Percentiles rank a stretch among this genome's conserved stretches.
These are phyloP conservation scores for Lecanoromycetidae sp. DNA, from an alignment of 2,329 filamentous ascomycete genomes.

Conservation along the genomic window DNA sequence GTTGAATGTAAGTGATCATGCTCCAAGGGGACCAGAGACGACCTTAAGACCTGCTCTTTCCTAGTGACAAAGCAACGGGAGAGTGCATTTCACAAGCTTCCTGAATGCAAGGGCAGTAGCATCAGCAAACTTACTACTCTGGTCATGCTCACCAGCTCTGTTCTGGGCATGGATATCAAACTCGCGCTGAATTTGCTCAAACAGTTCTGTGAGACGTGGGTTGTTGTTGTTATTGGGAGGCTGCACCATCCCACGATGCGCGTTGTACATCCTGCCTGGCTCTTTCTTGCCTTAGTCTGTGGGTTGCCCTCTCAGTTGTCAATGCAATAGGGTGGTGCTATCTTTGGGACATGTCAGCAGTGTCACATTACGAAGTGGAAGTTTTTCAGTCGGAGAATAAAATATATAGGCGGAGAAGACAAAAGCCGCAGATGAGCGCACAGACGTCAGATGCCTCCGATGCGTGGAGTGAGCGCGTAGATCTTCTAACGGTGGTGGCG, in stretches of 20 bases:
- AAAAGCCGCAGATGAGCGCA: conserved; percentile 11
- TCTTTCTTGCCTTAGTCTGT: background rate
- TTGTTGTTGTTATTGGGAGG: conserved; percentile 36
- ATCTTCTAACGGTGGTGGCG: background rate
- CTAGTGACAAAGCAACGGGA: conserved; percentile 4
- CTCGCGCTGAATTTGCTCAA: conserved; percentile 81
- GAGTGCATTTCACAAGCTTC: background rate
- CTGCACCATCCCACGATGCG: conserved; percentile 69
- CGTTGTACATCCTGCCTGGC: conserved; percentile 59
- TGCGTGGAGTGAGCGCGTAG: conserved; percentile 13
- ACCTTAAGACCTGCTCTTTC: background rate
- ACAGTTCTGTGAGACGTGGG: conserved; percentile 72
- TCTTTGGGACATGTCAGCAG: background rate
- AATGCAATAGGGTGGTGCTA: background rate
- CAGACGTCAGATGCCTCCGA: conserved; percentile 11
- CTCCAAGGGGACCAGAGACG: background rate
- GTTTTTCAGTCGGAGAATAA: background rate
- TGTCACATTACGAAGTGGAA: background rate
- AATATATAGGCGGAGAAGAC: background rate
- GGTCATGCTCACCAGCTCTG: conserved; percentile 76
- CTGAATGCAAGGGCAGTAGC: background rate
- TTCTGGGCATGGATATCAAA: conserved; percentile 72
- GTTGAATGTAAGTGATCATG: background rate
- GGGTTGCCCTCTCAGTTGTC: background rate
- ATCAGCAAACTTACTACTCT: conserved; percentile 61